Conservation (phyloP, 768 basidiomycete species). For the Pisolithus orientalis region DNA sequence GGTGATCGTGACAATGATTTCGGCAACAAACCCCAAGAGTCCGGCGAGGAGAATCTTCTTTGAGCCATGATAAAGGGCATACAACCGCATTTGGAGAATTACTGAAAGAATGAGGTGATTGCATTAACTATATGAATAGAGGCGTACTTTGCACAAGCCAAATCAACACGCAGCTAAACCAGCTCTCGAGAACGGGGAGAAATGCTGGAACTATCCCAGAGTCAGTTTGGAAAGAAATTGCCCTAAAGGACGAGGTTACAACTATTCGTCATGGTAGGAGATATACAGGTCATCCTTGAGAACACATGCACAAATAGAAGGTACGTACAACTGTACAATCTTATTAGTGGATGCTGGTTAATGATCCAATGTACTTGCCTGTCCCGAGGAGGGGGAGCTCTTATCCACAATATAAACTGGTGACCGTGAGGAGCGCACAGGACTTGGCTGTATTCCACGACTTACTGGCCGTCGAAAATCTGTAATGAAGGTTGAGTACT, state of each 20-base stretch:
- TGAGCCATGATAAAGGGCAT: slow-evolving; percentile 52
- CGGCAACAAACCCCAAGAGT: slow-evolving; percentile 33
- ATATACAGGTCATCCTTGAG: too few relatives aligned
- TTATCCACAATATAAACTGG: too few relatives aligned
- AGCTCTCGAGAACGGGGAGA: neutral
- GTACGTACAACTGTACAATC: too few relatives aligned
- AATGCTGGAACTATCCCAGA: neutral
- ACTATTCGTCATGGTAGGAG: neutral
- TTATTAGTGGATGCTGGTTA: too few relatives aligned
- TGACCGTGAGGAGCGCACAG: too few relatives aligned
- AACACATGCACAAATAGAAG: too few relatives aligned
- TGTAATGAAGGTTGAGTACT: neutral
- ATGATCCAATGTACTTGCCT: too few relatives aligned
- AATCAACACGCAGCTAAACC: neutral
- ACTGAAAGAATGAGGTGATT: slow-evolving; percentile 24
- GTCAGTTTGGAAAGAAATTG: neutral
- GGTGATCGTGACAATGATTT: neutral
- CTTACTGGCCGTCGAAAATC: neutral
- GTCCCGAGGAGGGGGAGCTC: too few relatives aligned
- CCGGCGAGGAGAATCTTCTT: slow-evolving; percentile 45
- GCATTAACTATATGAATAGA: neutral
- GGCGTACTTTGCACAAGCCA: neutral
- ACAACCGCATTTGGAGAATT: slow-evolving; percentile 58
- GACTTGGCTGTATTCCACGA: neutral
- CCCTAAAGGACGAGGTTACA: neutral